Evolutionary conservation across 2,329 filamentous ascomycete species (phyloP), one percentile per base, ranked within the genome.

Genomic region (Fusarium palustre): DNA sequence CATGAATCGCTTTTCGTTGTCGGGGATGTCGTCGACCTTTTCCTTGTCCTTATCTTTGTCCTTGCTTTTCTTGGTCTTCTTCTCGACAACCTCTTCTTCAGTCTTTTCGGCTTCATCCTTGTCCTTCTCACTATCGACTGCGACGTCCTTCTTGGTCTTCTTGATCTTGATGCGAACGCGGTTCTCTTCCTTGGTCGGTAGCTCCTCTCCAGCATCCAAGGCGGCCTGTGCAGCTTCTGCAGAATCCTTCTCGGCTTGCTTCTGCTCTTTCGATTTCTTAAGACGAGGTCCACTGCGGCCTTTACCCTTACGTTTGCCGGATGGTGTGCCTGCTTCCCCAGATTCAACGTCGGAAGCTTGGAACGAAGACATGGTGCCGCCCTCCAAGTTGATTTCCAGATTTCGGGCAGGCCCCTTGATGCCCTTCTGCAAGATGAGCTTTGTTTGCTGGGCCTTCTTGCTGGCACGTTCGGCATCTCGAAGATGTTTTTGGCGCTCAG

Each of bases 381-480:
- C 94, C 73, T 97, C 93, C 60, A 95, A 84, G 79, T 95, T 93
- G 39, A 92, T 89, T 64, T 94, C 91, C 68, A 94, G 83, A 67
- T 86, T 88, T 66, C 88, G 84, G 3, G 86, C 92, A 74, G 83
- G 94, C 75, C 85, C 96, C 87, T 88, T 97, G 75, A 93, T 92
- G 52, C 93, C 93, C 76, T 94, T 93, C 72, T 96, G 92, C 47
- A 97, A 84, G 49, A 96, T 92, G 65, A 93, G 87, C 81, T 94
- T 94, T 20, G 94, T 97, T 69, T 94, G 92, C 78, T 93, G 92
- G 11, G 93, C 94, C 83, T 97, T 98, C 81, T 97, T 96, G 74
- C 93, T 93, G 16, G 93, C 93, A 59, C 94, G 91, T 74, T 97
- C 93, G 24, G 94, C 94, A 74, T 97, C 94, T 49, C 91, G 90